A percentile compares a stretch with the other conserved stretches of the same genome.
Evolutionary conservation across 805 yeast genomes (phyloP).

Genomic region (Kodamaea jinghongensis): DNA sequence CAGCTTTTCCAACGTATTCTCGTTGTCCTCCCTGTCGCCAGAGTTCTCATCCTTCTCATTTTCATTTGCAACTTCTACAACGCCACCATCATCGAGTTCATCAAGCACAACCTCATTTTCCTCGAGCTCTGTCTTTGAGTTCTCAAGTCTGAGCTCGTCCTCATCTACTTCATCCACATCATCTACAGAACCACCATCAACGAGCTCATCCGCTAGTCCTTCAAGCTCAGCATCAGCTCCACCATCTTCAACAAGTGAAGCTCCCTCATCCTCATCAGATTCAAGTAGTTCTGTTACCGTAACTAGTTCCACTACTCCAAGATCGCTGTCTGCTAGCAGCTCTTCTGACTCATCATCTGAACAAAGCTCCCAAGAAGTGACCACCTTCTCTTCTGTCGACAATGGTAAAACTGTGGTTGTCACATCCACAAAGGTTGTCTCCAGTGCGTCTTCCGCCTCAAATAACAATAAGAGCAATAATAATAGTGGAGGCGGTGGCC

Average conservation of each 20-base stretch:
- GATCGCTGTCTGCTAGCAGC: not conserved
- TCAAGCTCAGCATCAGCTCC: constrained; percentile 2
- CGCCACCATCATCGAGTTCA: no score
- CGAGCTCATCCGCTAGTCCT: not conserved
- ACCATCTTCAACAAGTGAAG: not conserved
- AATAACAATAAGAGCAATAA: constrained; percentile 13
- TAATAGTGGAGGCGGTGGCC: constrained; percentile 26
- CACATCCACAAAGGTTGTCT: constrained; percentile 35
- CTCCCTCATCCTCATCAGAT: not conserved
- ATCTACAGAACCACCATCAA: constrained; percentile 2
- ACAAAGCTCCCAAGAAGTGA: constrained; percentile 10
- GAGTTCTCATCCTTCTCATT: constrained; percentile 1
- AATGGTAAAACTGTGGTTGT: constrained; percentile 39
- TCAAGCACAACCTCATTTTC: not conserved
- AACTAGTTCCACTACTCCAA: constrained; percentile 2
- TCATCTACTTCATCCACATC: not conserved
- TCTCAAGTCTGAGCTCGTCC: not conserved
- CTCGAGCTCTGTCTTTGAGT: not conserved
- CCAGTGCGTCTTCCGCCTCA: constrained; percentile 26
- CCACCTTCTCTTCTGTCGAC: constrained; percentile 33
- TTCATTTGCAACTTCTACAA: no score
- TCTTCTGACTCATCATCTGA: constrained; percentile 1
- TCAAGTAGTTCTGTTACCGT: constrained; percentile 1
- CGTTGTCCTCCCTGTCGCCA: constrained; percentile 2
- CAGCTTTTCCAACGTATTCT: not conserved